These are phyloP conservation scores for Arabis hirsuta DNA, from an alignment of 345 rosid species.

Conservation along the genomic window DNA sequence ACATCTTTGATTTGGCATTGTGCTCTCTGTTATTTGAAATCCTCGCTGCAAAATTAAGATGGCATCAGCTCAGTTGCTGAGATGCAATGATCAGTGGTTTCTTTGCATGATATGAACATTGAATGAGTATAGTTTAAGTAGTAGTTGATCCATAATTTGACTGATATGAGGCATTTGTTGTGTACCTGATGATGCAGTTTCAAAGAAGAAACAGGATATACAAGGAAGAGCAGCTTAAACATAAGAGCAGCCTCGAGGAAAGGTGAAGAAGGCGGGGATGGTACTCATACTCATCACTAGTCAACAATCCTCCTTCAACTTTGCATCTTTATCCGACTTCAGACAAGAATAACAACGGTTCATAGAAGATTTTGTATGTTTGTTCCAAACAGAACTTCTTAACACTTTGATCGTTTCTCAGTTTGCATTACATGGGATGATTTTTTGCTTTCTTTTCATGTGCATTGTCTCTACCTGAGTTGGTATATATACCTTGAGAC, in stretches of 20 bases:
- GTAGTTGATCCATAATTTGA: neutral
- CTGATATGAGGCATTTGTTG: neutral
- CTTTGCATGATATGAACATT: constrained; percentile 16
- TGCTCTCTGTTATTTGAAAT: too few relatives aligned
- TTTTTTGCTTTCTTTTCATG: constrained; percentile 23
- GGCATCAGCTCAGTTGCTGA: too few relatives aligned
- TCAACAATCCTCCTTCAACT: constrained; percentile 34
- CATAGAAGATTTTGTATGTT: constrained; percentile 36
- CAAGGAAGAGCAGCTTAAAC: constrained; percentile 96
- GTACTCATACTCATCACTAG: constrained; percentile 50
- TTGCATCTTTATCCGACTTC: constrained; percentile 16
- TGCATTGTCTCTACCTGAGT: constrained; percentile 20
- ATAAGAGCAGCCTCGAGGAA: constrained; percentile 82
- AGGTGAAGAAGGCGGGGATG: constrained; percentile 56
- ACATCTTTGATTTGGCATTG: too few relatives aligned
- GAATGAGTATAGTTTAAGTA: constrained; percentile 1
- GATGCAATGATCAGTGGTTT: neutral
- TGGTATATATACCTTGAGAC: constrained; percentile 19
- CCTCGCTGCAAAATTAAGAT: too few relatives aligned
- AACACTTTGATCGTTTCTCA: constrained; percentile 10
- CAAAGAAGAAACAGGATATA: constrained; percentile 91
- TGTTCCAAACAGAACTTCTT: constrained; percentile 18
- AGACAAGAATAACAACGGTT: constrained; percentile 28
- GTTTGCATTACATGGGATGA: neutral
- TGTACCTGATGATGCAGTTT: constrained; percentile 60